phyloP scores from a whole-genome alignment of 2,329 filamentous ascomycete genomes.

The Ascomycota sp. region DNA sequence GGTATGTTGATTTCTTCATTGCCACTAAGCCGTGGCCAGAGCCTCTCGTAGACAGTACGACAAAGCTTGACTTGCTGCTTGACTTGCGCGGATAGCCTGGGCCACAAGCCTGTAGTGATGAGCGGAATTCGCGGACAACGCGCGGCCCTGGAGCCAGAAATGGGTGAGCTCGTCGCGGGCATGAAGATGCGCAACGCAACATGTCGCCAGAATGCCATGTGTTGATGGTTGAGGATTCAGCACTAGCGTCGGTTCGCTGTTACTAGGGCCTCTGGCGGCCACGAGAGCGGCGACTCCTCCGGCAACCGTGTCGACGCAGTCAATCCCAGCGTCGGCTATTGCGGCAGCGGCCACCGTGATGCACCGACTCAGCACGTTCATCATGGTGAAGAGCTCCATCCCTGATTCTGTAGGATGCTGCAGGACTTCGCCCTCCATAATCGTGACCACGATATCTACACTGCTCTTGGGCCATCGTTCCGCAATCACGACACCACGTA shows the following conservation, averaged over 20 bases:
- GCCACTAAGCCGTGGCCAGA: too few species aligned
- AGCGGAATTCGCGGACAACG: conserved; percentile 19
- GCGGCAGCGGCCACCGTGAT: conserved; percentile 88
- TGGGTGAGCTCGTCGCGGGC: conserved; percentile 81
- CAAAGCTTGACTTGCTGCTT: conserved; percentile 13
- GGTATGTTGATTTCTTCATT: too few species aligned
- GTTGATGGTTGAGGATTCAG: too few species aligned
- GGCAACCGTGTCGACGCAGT: conserved; percentile 77
- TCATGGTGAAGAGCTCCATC: conserved; percentile 11
- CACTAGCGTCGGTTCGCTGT: too few species aligned
- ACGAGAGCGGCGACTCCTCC: conserved; percentile 79
- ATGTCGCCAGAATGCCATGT: too few species aligned
- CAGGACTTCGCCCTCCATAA: too few species aligned
- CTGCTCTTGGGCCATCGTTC: too few species aligned
- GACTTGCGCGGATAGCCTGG: conserved; percentile 20
- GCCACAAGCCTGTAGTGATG: conserved; percentile 16
- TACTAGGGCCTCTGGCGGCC: too few species aligned
- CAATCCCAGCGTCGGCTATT: conserved; percentile 83
- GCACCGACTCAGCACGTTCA: conserved; percentile 80
- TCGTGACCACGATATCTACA: too few species aligned
- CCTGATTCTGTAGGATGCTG: too few species aligned
- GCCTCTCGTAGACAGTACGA: conserved; percentile 16
- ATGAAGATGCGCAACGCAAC: conserved; percentile 78
- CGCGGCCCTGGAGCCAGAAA: conserved; percentile 70
- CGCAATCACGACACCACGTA: too few species aligned